Evolutionary conservation across 768 basidiomycete genomes (phyloP).

Genomic region (Lactarius vividus): DNA sequence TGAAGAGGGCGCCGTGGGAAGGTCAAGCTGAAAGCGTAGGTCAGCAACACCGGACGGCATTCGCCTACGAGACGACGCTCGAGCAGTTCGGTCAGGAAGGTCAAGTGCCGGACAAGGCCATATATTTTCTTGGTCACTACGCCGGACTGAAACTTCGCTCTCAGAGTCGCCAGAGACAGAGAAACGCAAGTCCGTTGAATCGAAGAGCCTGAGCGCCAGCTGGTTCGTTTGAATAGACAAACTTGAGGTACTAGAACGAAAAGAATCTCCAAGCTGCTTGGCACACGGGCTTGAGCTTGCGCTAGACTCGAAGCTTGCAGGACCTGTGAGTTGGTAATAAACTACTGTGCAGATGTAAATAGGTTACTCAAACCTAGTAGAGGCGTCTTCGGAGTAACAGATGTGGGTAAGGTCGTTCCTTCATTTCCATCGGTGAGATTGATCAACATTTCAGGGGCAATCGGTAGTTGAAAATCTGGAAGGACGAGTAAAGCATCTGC

Average conservation of each 20-base stretch:
- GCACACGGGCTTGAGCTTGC: slow-evolving; percentile 20
- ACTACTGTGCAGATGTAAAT: background rate
- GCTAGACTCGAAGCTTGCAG: slow-evolving; percentile 14
- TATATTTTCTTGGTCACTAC: slow-evolving; percentile 17
- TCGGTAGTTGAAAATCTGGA: slow-evolving; percentile 10
- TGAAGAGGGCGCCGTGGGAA: slow-evolving; percentile 26
- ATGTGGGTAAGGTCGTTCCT: background rate
- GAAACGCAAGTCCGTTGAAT: slow-evolving; percentile 18
- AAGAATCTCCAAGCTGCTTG: slow-evolving; percentile 1
- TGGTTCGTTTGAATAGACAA: slow-evolving; percentile 17
- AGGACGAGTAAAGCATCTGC: slow-evolving; percentile 13
- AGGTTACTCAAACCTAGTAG: slow-evolving; percentile 19
- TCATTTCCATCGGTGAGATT: slow-evolving; percentile 1
- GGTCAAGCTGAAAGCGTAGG: slow-evolving; percentile 29
- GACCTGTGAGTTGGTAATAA: slow-evolving; percentile 6
- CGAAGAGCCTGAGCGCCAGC: background rate
- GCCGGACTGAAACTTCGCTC: background rate
- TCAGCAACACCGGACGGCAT: slow-evolving; percentile 34
- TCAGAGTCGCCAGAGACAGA: background rate
- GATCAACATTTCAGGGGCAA: slow-evolving; percentile 14
- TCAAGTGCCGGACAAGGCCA: slow-evolving; percentile 5
- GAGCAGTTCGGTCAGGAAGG: slow-evolving; percentile 8
- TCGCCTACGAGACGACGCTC: slow-evolving; percentile 36
- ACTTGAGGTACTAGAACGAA: slow-evolving; percentile 10
- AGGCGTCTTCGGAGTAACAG: slow-evolving; percentile 12